Evolutionary conservation across 2,329 filamentous ascomycete species (phyloP), one percentile per base, ranked within the genome.

Genomic region (Penicillium italicum): DNA sequence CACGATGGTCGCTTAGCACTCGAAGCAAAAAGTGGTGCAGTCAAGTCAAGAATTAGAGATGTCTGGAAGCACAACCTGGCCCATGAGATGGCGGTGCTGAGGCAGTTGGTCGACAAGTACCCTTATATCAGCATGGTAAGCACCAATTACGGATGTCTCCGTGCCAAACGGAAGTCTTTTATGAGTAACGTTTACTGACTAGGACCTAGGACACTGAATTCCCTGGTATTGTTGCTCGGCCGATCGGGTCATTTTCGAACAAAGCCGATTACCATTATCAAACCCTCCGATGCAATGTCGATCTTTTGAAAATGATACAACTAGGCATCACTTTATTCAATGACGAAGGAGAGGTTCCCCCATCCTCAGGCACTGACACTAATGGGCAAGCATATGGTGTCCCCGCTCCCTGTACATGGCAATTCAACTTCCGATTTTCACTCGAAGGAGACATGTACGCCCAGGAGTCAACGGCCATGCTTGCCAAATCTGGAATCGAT

Each of bases 201-300:
- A 56, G 38, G 31, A 43, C 28, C 49, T 70, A 96, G 92, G 94
- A 99, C 72, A 97, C 94, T 24, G 93, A 97, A 72, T 99, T 99
- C 66, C 94, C 94, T n/a, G 94, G 94, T 55, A 91, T 99, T 50
- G 93, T 99, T 50, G 91, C 93, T 26, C 85, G 94, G 64, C 94
- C 94, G 2, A 97, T 99, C 82, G 94, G 94, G 46, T 86, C 88
- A 53, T 99, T 99, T 74, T 85, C 89, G 57, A 94, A 90, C 56
- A 97, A 97, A 77, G 94, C 91, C 62, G 93, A 97, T 68, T 99
- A 99, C 71, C 94, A 99, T 73, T 99, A 99, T 76, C 94, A 99
- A 79, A 97, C 93, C 58, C 82, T 99, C 44, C 89, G 94, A 59
- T 95, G 91, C 66, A 99, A 99, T 71, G 94, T 99, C 68, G 94